Evolutionary conservation across 139 green algal species (phyloP), one percentile per base, ranked within the genome.

Genomic region (Diplosphaera chodatii): DNA sequence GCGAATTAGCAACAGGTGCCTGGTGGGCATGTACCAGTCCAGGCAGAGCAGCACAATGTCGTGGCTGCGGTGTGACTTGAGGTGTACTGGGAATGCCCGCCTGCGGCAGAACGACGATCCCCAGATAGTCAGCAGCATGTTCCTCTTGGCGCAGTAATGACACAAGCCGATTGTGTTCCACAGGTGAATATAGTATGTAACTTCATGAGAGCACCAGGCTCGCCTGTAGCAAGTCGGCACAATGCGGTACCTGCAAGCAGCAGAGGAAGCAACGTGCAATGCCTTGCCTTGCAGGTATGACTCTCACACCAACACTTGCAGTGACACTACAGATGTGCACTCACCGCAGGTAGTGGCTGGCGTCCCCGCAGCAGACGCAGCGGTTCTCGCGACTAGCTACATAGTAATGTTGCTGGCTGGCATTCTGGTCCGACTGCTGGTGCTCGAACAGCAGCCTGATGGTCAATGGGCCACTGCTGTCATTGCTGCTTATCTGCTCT

Each of bases 31-130:
- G 37, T 13, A 59, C 48, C 87, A 93, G 71, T 83, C 74, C 1
- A 93, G 75, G 73, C 90, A 95, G 32, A 95, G 83, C 75, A 95
- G 81, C 33, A 95, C 84, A n/a, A 95, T 84, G 75, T 95, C 90
- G 69, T 95, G 90, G 32, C 69, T 84, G 66, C 90, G 73, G 78
- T 96, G 90, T 67, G 72, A 86, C 74, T 96, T 96, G 23, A 93
- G 76, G 4, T 76, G 62, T 2, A 85, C 66, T 18, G 90, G 90
- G 73, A 94, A 85, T 59, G 80, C 67, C 28, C 80, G 74, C 34
- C 90, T 74, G 82, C 94, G 94, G 78, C 83, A 91, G n/a, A n/a
- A n/a, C n/a, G n/a, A n/a, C n/a, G n/a, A n/a, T n/a, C n/a, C n/a
- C n/a, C n/a, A n/a, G n/a, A n/a, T n/a, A n/a, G n/a, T n/a, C n/a